A percentile compares a stretch with the other conserved stretches of the same genome.
These are phyloP conservation scores for Saposhnikovia divaricata DNA, from an alignment of 129 eudicot species.

Conservation along the genomic window DNA sequence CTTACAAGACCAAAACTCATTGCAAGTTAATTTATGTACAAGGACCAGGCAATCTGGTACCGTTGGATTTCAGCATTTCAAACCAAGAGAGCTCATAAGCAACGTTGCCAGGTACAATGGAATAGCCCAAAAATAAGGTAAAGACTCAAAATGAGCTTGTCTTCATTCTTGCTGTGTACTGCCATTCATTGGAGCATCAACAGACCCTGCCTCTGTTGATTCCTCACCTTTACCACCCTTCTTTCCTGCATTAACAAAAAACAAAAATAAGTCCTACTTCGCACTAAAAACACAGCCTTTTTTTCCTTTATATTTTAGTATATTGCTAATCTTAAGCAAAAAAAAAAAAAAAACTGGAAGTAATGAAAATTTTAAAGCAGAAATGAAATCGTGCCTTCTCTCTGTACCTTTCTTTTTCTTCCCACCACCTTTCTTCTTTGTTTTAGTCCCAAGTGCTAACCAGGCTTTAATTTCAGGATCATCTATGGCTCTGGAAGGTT, in stretches of 20 bases:
- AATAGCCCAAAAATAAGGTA: neutral
- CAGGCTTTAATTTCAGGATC: conserved; percentile 89
- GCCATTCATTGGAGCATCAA: conserved; percentile 41
- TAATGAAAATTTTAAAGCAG: neutral
- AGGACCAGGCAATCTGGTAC: neutral
- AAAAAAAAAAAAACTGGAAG: neutral
- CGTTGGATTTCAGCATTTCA: neutral
- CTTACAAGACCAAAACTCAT: too few relatives aligned
- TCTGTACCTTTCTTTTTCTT: conserved; percentile 85
- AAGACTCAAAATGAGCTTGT: neutral
- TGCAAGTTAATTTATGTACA: neutral
- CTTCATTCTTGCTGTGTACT: conserved; percentile 28
- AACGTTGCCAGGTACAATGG: neutral
- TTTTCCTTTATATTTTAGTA: too few relatives aligned
- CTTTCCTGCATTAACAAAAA: conserved; percentile 36
- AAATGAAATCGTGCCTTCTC: neutral
- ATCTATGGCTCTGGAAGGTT: conserved; percentile 67
- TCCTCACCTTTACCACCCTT: conserved; percentile 52
- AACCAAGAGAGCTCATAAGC: conserved; percentile 1
- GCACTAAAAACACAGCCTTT: neutral
- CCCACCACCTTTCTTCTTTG: conserved; percentile 96
- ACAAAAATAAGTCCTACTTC: neutral
- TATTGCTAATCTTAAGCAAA: neutral
- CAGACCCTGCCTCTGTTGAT: conserved; percentile 25
- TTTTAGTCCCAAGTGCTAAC: conserved; percentile 66